Conservation (phyloP, 1,284 basidiomycete genomes). For the Microstroma glucosiphilum region DNA sequence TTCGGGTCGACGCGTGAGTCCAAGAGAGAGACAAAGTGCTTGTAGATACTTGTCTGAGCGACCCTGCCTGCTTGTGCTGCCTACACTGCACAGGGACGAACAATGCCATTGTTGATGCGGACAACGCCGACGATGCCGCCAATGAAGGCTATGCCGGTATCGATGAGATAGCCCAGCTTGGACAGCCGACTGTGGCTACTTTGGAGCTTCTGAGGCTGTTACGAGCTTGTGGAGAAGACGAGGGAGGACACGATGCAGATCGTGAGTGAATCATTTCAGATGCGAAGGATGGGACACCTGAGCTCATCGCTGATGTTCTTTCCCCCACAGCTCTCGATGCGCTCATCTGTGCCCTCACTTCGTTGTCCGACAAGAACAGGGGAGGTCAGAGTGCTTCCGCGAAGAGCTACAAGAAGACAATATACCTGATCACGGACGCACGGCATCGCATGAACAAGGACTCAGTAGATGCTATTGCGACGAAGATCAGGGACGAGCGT, state of each 20-base stretch:
- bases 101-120: conserved; percentile 63
- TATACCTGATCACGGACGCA: conserved; percentile 50
- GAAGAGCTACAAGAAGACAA: conserved; percentile 33
- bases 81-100: conserved; percentile 54
- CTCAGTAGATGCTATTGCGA: conserved; percentile 21
- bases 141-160: conserved; percentile 70
- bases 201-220: conserved; percentile 65
- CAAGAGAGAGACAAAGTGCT: background rate
- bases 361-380: conserved; percentile 49
- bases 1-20: conserved; percentile 59
- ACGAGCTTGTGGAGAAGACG: conserved; percentile 22
- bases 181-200: conserved; percentile 67
- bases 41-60: background rate
- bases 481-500: conserved; percentile 22
- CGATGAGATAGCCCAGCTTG: conserved; percentile 69
- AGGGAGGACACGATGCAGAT: conserved; percentile 24
- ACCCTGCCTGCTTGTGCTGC: conserved; percentile 51
- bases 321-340: conserved; percentile 68
- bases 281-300: background rate
- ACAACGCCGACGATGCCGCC: conserved; percentile 15
- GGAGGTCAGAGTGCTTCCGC: conserved; percentile 27
- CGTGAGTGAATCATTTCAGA: conserved; percentile 41
- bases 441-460: conserved; percentile 25
- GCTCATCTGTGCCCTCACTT: conserved; percentile 75
- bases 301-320: conserved; percentile 5